These are phyloP conservation scores for Vaucheria bursata DNA, from an alignment of 352 stramenopile genomes.

Conservation along the genomic window DNA sequence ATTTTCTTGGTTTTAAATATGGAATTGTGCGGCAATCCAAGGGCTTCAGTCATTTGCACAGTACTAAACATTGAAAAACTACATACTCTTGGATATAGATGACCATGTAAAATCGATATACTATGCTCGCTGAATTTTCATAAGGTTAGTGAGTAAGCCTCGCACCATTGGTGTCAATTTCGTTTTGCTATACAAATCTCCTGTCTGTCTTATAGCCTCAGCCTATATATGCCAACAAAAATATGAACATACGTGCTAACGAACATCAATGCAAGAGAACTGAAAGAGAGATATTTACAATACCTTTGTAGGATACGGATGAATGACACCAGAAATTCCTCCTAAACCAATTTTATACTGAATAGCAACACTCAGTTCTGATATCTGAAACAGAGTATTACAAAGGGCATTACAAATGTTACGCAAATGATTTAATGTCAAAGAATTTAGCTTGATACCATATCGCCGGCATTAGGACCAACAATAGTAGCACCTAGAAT, in stretches of 20 bases:
- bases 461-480: constrained; percentile 63
- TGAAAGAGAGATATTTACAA: neutral
- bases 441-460: constrained; percentile 54
- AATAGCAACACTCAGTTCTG: constrained; percentile 65
- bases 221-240: constrained; percentile 10
- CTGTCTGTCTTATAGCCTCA: constrained; percentile 36
- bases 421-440: neutral
- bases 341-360: constrained; percentile 63
- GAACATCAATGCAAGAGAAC: neutral
- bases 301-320: constrained; percentile 63
- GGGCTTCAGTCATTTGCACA: too few relatives aligned
- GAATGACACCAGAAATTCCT: constrained; percentile 63
- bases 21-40: too few relatives aligned
- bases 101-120: too few relatives aligned
- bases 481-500: constrained; percentile 69
- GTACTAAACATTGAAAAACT: too few relatives aligned
- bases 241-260: neutral
- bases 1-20: too few relatives aligned
- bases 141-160: constrained; percentile 37
- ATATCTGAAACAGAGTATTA: neutral
- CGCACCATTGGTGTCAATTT: constrained; percentile 39
- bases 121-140: constrained; percentile 11
- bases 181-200: constrained; percentile 48
- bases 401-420: neutral
- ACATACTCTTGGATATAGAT: too few relatives aligned